Percentiles rank a stretch among this genome's conserved stretches.
Conservation (phyloP, 495 filamentous ascomycete genomes). For the Sordaria brevicollis region DNA sequence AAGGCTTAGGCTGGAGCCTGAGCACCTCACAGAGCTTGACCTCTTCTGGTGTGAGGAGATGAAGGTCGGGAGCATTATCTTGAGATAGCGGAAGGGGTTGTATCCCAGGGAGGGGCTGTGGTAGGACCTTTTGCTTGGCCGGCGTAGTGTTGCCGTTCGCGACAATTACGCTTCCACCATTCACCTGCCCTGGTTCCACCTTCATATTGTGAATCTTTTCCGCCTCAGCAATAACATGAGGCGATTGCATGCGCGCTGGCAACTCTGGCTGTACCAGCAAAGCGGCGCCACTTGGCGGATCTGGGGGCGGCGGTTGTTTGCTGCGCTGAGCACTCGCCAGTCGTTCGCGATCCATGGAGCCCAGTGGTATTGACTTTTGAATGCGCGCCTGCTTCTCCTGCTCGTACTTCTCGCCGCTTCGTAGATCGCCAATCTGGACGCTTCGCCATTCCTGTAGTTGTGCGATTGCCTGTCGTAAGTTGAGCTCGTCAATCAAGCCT, state of each 20-base stretch:
- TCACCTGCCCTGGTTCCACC: constrained; percentile 22
- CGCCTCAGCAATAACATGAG: constrained; percentile 2
- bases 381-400: constrained; percentile 70
- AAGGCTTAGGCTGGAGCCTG: constrained; percentile 83
- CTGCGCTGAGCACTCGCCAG: constrained; percentile 52
- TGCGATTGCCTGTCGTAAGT: constrained; percentile 75
- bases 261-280: constrained; percentile 71
- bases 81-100: constrained; percentile 58
- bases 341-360: constrained; percentile 68
- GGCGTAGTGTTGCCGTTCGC: constrained; percentile 23
- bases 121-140: constrained; percentile 30
- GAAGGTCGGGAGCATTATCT: constrained; percentile 71
- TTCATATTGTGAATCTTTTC: constrained; percentile 12
- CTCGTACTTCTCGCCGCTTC: constrained; percentile 88
- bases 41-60: constrained; percentile 80
- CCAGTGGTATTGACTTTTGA: constrained; percentile 59
- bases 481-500: constrained; percentile 79
- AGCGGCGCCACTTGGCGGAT: constrained; percentile 59
- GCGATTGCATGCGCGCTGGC: constrained; percentile 36
- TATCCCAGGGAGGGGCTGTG: constrained; percentile 43
- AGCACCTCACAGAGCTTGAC: constrained; percentile 72
- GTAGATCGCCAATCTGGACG: constrained; percentile 70
- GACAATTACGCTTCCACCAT: constrained; percentile 31
- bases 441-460: constrained; percentile 93
- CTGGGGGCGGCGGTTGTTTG: constrained; percentile 49